These are phyloP conservation scores for Alternaria hordeiaustralica DNA, from an alignment of 2,329 filamentous ascomycete species.

Conservation along the genomic window DNA sequence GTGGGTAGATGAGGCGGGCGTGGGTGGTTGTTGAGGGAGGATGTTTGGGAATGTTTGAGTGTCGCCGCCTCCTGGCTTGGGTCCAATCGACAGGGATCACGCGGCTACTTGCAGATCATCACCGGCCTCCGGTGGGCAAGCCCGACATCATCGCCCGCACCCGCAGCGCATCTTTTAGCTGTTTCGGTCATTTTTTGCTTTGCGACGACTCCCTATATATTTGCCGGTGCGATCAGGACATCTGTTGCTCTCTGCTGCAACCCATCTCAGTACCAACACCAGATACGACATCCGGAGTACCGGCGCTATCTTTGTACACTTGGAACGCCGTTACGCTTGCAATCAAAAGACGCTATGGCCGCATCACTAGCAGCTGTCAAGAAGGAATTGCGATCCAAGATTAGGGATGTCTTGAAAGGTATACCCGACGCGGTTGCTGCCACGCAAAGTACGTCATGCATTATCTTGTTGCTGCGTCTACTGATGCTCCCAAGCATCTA, in stretches of 20 bases:
- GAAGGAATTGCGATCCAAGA: slow-evolving; percentile 72
- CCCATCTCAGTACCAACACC: not conserved
- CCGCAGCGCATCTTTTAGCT: slow-evolving; percentile 15
- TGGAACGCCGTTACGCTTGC: slow-evolving; percentile 20
- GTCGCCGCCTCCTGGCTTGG: slow-evolving; percentile 20
- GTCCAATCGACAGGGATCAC: slow-evolving; percentile 27
- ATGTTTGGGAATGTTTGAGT: slow-evolving; percentile 15
- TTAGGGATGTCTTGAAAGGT: slow-evolving; percentile 70
- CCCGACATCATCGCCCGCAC: slow-evolving; percentile 23
- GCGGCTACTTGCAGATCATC: slow-evolving; percentile 41
- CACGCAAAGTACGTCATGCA: slow-evolving; percentile 70
- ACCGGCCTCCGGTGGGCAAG: slow-evolving; percentile 19
- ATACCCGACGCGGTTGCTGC: slow-evolving; percentile 68
- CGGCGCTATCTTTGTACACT: slow-evolving; percentile 14
- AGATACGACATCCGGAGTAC: not conserved
- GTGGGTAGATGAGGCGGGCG: slow-evolving; percentile 1
- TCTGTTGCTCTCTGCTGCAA: not conserved
- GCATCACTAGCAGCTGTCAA: slow-evolving; percentile 70
- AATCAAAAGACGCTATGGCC: slow-evolving; percentile 45
- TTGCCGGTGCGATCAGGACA: not conserved
- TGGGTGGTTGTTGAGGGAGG: slow-evolving; percentile 18
- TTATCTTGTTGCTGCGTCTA: not conserved
- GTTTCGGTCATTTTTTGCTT: not conserved
- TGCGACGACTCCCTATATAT: not conserved
- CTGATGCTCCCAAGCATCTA: slow-evolving; percentile 61